Percentiles rank a stretch among this genome's conserved stretches.
Conservation (phyloP, 2,329 filamentous ascomycete species). For the Colletotrichum incanum region DNA sequence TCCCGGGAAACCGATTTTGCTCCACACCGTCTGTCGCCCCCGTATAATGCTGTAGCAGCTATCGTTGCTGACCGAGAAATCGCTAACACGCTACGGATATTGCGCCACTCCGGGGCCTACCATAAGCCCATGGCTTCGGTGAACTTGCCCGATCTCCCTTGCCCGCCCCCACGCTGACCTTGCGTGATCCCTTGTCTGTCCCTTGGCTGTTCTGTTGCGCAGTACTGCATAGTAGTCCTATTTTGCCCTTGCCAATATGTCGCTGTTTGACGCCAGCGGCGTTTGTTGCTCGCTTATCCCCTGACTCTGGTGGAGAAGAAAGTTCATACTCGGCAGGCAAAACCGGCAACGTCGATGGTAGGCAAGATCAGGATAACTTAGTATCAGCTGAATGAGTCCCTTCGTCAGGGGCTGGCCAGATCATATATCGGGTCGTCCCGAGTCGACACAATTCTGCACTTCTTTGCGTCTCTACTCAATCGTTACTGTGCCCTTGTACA, state of each 20-base stretch:
- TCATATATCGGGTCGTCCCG: slow-evolving; percentile 30
- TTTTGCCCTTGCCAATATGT: slow-evolving; percentile 18
- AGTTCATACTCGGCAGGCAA: slow-evolving; percentile 14
- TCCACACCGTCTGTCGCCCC: slow-evolving; percentile 24
- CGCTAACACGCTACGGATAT: slow-evolving; percentile 24
- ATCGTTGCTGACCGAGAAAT: slow-evolving; percentile 25
- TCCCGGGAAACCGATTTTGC: background rate
- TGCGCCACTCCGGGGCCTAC: slow-evolving; percentile 21
- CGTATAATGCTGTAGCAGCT: slow-evolving; percentile 17
- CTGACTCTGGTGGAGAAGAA: slow-evolving; percentile 29
- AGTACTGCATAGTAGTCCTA: background rate
- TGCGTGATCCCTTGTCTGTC: slow-evolving; percentile 8
- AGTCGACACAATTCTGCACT: slow-evolving; percentile 15
- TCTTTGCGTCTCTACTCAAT: slow-evolving; percentile 20
- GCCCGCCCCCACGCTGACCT: background rate
- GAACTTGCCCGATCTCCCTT: slow-evolving; percentile 5
- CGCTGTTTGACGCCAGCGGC: background rate
- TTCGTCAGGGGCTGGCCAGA: slow-evolving; percentile 1
- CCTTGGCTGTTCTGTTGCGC: background rate
- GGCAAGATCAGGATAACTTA: background rate
- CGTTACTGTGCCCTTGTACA: slow-evolving; percentile 26
- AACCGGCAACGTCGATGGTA: slow-evolving; percentile 10
- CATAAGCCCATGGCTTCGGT: background rate
- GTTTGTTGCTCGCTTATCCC: slow-evolving; percentile 20
- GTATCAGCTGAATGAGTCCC: slow-evolving; percentile 21